Base-by-base conservation (phyloP, 148 eudicot genomes). In the Cornus florida region DNA sequence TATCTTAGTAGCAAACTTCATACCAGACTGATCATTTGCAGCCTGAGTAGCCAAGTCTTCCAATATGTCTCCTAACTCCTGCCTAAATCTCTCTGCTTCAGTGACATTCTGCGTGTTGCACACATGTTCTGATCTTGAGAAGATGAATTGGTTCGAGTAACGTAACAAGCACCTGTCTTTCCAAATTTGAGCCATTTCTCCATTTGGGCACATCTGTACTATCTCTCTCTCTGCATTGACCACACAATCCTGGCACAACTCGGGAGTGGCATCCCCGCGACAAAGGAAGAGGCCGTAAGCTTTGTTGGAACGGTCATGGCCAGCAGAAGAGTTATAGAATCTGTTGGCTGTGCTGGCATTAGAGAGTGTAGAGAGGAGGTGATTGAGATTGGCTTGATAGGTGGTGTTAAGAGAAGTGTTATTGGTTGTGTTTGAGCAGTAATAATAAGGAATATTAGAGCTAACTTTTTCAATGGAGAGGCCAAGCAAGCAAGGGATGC, bases 231-330 rank as follows among this genome's bases (percentile, higher is more conserved):
- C 56, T 1, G 86, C 82, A 24, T 2, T 35, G 3, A 4, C 38
- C 3, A 35, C 38, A 35, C 38, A 35, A 64, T 43, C 2, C 38
- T 5, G 3, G 84, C 86, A 35, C 87, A 84, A 16, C 53, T 22
- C 7, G 7, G 20, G 10, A 4, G 38, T 35, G 10, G 78, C 80
- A 74, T 85, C 90, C 1, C 86, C 84, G 2, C 83, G 83, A 77
- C 90, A 85, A 16, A 85, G 79, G 74, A 71, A 83, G 64, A 75
- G 69, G 72, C 90, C 84, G 31, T 87, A 81, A 75, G 79, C 82
- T 4, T 57, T 2, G 59, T 73, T 35, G 5, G 3, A 56, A 12
- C 33, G 23, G 56, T 12, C 20, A 28, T 1, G n/a, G 10, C 76
- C 86, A 32, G 74, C 38, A 0, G 5, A 77, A 2, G 77, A 74